These are phyloP conservation scores for Pyracantha coccinea DNA, from an alignment of 331 rosid species.

Conservation along the genomic window DNA sequence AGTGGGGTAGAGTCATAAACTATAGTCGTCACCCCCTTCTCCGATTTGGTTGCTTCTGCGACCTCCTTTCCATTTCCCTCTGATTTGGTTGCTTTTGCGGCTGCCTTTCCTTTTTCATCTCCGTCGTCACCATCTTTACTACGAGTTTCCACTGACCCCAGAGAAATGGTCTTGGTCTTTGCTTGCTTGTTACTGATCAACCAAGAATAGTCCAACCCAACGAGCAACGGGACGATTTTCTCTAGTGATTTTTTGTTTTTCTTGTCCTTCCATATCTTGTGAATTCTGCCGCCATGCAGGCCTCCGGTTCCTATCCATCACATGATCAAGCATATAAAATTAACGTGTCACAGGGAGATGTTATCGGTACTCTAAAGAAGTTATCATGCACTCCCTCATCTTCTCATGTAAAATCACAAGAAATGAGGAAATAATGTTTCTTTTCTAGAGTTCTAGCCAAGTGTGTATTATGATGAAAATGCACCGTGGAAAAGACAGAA, in stretches of 20 bases:
- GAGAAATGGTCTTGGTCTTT: not conserved
- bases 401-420: not conserved
- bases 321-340: not conserved
- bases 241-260: not conserved
- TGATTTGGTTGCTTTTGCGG: too few species aligned
- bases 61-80: too few species aligned
- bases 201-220: not conserved
- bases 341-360: not conserved
- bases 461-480: not conserved
- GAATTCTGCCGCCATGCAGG: rapidly evolving
- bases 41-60: not conserved
- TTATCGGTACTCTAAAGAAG: too few species aligned
- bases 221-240: not conserved
- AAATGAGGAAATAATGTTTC: not conserved
- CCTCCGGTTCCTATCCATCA: not conserved
- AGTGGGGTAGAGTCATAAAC: not conserved
- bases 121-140: too few species aligned
- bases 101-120: too few species aligned
- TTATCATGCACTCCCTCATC: not conserved
- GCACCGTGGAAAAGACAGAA: not conserved
- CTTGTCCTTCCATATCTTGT: not conserved
- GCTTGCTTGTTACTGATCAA: not conserved
- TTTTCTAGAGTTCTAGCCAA: not conserved
- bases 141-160: not conserved
- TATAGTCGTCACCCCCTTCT: not conserved